Base-by-base conservation (phyloP, 2,329 filamentous ascomycete genomes). In the Colletotrichum falcatum region DNA sequence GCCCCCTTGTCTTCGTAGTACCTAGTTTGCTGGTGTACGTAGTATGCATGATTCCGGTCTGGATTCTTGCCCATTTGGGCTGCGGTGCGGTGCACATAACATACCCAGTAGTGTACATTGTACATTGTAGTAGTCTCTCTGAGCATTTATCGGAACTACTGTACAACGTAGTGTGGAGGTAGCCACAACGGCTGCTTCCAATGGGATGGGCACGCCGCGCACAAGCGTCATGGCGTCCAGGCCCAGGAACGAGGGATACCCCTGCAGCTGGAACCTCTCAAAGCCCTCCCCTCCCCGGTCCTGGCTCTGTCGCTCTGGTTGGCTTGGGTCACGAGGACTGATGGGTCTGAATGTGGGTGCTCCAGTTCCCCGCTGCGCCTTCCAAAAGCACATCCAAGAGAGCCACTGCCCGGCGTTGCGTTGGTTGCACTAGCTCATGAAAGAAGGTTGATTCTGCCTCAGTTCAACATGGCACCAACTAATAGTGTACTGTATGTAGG, bases 301-400 rank as follows among this genome's bases (percentile, higher is more conserved):
- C 26, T 26, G 16, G 5, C 20, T 12, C 20, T 18, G 42, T 33
- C 35, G 12, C 39, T 33, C 49, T 66, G 39, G 63, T 66, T 70
- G 63, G 67, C 35, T 35, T 56, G 56, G 35, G 30, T 61, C 18
- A 14, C 49, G 63, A 42, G 37, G 62, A 12, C 55, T 39, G 35
- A 49, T 66, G 49, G 49, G 33, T 55, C 61, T 49, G 54, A 16
- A 16, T 46, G 54, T 65, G 44, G 66, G 20, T n/a, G 35, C 53
- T 42, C 51, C 51, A n/a, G 35, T 33, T n/a, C 53, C 65, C 65
- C 65, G 60, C 65, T 44, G 39, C 48, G 33, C 54, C 51, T 33
- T 37, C 63, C 20, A 44, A 20, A 44, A 56, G 44, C 63, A 61
- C 42, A 26, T 56, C 55, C 55, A 58, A 37, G n/a, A 30, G 20